Conservation (phyloP, 2,329 filamentous ascomycete species). For the Phialophora expanda region DNA sequence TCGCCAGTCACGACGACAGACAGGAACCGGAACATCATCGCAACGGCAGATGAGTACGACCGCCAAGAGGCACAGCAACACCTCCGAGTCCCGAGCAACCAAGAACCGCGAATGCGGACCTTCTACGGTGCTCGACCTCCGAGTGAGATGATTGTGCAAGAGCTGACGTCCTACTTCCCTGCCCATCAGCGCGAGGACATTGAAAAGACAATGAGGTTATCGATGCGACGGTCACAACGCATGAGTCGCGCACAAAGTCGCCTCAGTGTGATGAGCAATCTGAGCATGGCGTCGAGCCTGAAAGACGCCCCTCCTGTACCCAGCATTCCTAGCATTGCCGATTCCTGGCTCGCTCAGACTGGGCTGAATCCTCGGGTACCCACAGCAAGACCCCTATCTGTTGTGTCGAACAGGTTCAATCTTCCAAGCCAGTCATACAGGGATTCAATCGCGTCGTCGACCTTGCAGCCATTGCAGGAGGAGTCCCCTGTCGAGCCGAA, state of each 20-base stretch:
- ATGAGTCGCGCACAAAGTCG: conserved; percentile 92
- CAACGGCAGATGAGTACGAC: conserved; percentile 56
- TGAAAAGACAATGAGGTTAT: conserved; percentile 91
- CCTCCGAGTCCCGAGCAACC: conserved; percentile 33
- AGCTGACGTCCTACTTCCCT: conserved; percentile 95
- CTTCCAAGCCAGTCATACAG: conserved; percentile 70
- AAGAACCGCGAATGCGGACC: conserved; percentile 52
- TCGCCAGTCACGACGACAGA: conserved; percentile 66
- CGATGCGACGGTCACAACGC: conserved; percentile 85
- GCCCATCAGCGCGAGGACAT: conserved; percentile 93
- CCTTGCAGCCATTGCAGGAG: conserved; percentile 88
- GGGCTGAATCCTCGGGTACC: conserved; percentile 55
- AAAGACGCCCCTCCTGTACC: conserved; percentile 94
- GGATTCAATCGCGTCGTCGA: conserved; percentile 86
- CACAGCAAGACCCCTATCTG: conserved; percentile 62
- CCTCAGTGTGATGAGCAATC: conserved; percentile 89
- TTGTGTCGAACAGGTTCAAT: conserved; percentile 59
- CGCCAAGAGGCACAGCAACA: conserved; percentile 43
- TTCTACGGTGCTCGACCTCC: conserved; percentile 93
- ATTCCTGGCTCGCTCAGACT: conserved; percentile 79
- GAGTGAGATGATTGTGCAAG: conserved; percentile 95
- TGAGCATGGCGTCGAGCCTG: conserved; percentile 89
- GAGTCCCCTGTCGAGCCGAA: conserved; percentile 86
- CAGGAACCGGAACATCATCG: conserved; percentile 44
- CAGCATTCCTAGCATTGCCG: conserved; percentile 72